Evolutionary conservation across 2,329 filamentous ascomycete species (phyloP).

Genomic region (Sporothrix curviconia): DNA sequence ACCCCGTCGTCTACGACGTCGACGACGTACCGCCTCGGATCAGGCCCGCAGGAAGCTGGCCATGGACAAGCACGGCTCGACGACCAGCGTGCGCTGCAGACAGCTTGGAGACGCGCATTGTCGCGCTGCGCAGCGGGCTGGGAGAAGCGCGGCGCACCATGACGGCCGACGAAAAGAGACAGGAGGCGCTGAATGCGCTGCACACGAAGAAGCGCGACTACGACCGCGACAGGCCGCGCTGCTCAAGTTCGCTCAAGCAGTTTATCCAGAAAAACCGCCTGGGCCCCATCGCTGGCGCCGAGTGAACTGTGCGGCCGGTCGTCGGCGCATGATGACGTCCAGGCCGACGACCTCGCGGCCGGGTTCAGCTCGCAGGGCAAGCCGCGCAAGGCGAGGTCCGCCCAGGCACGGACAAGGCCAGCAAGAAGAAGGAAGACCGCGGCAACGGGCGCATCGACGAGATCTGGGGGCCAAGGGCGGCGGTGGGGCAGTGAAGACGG

Average conservation of each 20-base stretch:
- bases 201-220: slow-evolving; percentile 53
- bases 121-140: slow-evolving; percentile 50
- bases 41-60: slow-evolving; percentile 43
- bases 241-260: slow-evolving; percentile 54
- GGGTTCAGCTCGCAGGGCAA: slow-evolving; percentile 57
- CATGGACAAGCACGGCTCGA: slow-evolving; percentile 43
- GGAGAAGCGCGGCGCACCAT: slow-evolving; percentile 48
- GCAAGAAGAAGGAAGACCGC: slow-evolving; percentile 32
- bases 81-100: slow-evolving; percentile 50
- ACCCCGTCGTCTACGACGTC: slow-evolving; percentile 26
- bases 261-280: slow-evolving; percentile 69
- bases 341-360: slow-evolving; percentile 51
- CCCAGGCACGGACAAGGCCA: slow-evolving; percentile 41
- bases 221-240: slow-evolving; percentile 53
- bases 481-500: background rate
- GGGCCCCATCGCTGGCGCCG: slow-evolving; percentile 68
- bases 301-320: slow-evolving; percentile 76
- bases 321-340: slow-evolving; percentile 63
- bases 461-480: slow-evolving; percentile 45
- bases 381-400: slow-evolving; percentile 36
- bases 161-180: slow-evolving; percentile 53
- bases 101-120: slow-evolving; percentile 52
- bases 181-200: slow-evolving; percentile 56
- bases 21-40: slow-evolving; percentile 22
- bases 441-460: slow-evolving; percentile 57